Percentiles rank a stretch among this genome's conserved stretches.
These are phyloP conservation scores for Arachnopeziza araneosa DNA, from an alignment of 2,329 filamentous ascomycete species.

Conservation along the genomic window DNA sequence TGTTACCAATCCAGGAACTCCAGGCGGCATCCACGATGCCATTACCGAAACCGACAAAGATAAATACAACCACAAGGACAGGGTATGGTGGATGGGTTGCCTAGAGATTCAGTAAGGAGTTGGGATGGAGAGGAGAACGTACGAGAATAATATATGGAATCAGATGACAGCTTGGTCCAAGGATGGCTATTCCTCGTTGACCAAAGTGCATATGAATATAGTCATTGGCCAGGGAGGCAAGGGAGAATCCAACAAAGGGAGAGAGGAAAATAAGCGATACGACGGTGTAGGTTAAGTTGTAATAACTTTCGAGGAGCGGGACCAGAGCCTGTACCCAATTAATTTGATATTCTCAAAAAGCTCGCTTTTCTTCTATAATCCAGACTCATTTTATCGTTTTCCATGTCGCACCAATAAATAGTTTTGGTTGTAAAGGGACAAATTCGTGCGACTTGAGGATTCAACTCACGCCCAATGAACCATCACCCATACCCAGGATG, in stretches of 20 bases:
- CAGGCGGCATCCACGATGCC: slow-evolving; percentile 59
- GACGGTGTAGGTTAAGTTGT: slow-evolving; percentile 54
- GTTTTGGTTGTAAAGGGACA: background rate
- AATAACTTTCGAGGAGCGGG: slow-evolving; percentile 52
- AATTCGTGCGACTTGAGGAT: background rate
- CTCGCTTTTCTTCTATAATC: too few species aligned
- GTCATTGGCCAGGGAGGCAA: slow-evolving; percentile 60
- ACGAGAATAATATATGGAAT: background rate
- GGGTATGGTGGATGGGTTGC: slow-evolving; percentile 65
- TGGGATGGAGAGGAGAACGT: background rate
- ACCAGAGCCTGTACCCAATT: slow-evolving; percentile 41
- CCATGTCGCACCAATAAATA: too few species aligned
- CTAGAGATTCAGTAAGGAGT: slow-evolving; percentile 35
- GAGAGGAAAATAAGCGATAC: slow-evolving; percentile 63
- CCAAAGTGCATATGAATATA: slow-evolving; percentile 51
- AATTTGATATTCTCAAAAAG: slow-evolving; percentile 31
- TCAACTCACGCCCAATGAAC: slow-evolving; percentile 51
- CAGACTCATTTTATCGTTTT: too few species aligned
- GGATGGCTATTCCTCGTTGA: slow-evolving; percentile 64
- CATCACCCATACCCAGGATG: slow-evolving; percentile 65
- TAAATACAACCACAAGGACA: slow-evolving; percentile 57
- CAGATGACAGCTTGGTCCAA: slow-evolving; percentile 33
- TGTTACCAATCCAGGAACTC: slow-evolving; percentile 61
- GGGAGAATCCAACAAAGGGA: slow-evolving; percentile 59
- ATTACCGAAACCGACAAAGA: slow-evolving; percentile 65